These are phyloP conservation scores for Cucumis variabilis DNA, from an alignment of 331 rosid genomes.

Conservation along the genomic window DNA sequence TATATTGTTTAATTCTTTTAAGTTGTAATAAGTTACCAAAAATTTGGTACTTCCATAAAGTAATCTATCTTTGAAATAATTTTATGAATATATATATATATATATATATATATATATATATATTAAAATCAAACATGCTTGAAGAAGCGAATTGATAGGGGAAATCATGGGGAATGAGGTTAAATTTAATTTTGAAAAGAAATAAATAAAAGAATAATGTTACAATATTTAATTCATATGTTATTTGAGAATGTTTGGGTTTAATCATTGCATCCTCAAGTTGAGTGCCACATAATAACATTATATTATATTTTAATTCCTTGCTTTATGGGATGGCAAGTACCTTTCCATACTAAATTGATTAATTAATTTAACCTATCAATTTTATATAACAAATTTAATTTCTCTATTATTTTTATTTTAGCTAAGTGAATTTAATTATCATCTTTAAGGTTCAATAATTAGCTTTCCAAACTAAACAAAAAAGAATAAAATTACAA, in stretches of 20 bases:
- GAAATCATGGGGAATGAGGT: background rate
- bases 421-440: too few species aligned
- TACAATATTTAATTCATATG: background rate
- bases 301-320: conserved; percentile 7
- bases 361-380: background rate
- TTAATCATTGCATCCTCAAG: conserved; percentile 14
- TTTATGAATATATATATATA: too few species aligned
- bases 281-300: background rate
- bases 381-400: background rate
- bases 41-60: background rate
- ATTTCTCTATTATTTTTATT: background rate
- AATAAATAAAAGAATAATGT: background rate
- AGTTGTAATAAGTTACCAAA: background rate
- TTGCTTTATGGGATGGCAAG: background rate
- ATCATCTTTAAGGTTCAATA: too few species aligned
- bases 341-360: background rate
- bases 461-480: too few species aligned
- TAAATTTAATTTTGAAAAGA: background rate
- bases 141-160: background rate
- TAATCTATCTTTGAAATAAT: too few species aligned
- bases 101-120: too few species aligned
- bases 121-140: too few species aligned
- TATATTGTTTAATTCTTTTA: background rate
- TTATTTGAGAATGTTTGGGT: conserved; percentile 24
- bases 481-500: too few species aligned